Base-by-base conservation (phyloP, 140 eudicot genomes). In the Erigeron philadelphicus region DNA sequence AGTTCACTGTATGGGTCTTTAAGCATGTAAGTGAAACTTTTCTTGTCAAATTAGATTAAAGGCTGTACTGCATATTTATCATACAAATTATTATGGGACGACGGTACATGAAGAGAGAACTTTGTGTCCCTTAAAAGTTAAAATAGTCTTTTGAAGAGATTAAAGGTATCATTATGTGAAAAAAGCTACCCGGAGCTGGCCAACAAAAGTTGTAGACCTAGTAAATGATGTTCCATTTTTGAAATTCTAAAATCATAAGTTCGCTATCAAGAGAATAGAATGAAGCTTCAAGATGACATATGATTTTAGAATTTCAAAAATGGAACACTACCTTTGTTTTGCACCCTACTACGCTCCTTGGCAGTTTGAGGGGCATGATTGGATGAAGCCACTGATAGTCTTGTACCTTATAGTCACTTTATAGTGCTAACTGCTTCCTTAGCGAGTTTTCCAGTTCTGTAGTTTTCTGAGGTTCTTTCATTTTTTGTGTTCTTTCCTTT, bases 1-100 rank as follows among this genome's bases (percentile, higher is more conserved):
- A 92, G 78, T 92, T 92, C 69, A 84, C 93, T 57, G 95, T 92
- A 42, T 92, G 98, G 98, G 98, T 88, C 67, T 89, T 92, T 70
- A 92, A 92, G 84, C 98, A 92, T 84, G 98, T 92, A 80, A 88
- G 96, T 43, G 43, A 57, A 48, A 53, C 19, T 31, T 57, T 70
- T 40, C 55, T 54, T 71, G 3, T 76, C 61, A 70, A 49, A 25
- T 64, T 18, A 18, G 18, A 18, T 61, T 54, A 52, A 44, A 38
- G 50, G 5, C 17, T 74, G 11, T 73, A 15, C 23, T 79, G 43
- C 64, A 48, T 56, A 49, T 44, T 44, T 10, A 47, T 45, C 61
- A 45, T 21, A 50, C 67, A 61, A 68, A 15, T 44, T 70, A 64
- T 23, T 16, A 76, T 19, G 56, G 40, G 49, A 52, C 50, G 71